Evolutionary conservation across 495 filamentous ascomycete species (phyloP), one percentile per base, ranked within the genome.

Genomic region (Lindgomyces ingoldianus): DNA sequence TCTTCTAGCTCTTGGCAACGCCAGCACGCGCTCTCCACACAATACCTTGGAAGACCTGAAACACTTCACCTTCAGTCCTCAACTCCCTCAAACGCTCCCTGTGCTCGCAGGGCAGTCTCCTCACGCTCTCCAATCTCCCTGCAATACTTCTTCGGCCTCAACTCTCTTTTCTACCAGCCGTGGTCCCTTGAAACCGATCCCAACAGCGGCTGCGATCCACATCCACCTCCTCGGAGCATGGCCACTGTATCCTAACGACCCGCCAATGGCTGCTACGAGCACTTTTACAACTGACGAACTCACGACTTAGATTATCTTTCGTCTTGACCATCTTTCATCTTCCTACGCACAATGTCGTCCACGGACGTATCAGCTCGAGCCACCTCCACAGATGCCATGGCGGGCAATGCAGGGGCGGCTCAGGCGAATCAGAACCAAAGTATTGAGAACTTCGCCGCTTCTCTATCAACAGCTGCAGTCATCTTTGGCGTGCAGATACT

Each of bases 401-500:
- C 29, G 9, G 19, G 48, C n/a, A 62, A 55, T 36, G 18, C 33
- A 1, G 62, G 62, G 1, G n/a, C 41, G 1, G 62, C 45, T 21
- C 65, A 57, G 51, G 46, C 39, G 1, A 47, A 10, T 9, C 24
- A 58, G 45, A 68, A 68, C 59, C 52, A 58, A 46, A 68, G 58
- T 50, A 62, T 70, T 53, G 59, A 70, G 42, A 70, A 30, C 11
- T 70, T 70, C 55, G 64, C 50, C 16, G 68, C 68, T 36, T 70
- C 68, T 30, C 47, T 70, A 24, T 62, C 68, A 3, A 60, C 68
- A 2, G 68, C 68, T 3, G 52, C 68, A 22, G 60, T 70, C 42
- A 53, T 70, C 27, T 70, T 70, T 27, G 68, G 68, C 53, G 48
- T 70, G 22, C 68, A 70, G 33, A 64, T 70, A 12, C 18, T 51